Evolutionary conservation across 2,329 filamentous ascomycete species (phyloP).

Genomic region (Zymoseptoria ardabiliae): DNA sequence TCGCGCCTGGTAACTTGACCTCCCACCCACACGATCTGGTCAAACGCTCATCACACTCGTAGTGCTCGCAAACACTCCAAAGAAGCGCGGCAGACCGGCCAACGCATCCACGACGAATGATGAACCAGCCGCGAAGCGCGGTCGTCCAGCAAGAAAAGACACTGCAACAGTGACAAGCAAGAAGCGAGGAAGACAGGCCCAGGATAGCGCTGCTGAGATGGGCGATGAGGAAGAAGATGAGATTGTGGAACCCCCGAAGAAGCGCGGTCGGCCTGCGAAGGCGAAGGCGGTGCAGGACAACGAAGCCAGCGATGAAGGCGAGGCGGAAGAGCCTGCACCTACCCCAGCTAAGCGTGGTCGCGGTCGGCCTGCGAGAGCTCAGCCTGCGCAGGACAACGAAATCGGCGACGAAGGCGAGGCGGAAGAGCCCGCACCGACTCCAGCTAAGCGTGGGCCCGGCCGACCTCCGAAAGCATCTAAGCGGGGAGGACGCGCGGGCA

Average conservation of each 20-base stretch:
- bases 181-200: conserved; percentile 11
- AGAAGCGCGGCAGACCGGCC: conserved; percentile 13
- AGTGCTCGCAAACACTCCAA: neutral
- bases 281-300: conserved; percentile 4
- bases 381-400: conserved; percentile 16
- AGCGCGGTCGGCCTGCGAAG: conserved; percentile 22
- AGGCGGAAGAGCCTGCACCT: conserved; percentile 3
- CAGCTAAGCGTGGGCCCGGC: conserved; percentile 26
- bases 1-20: neutral
- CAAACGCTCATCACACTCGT: too few relatives aligned
- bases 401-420: conserved; percentile 17
- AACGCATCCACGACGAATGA: conserved; percentile 6
- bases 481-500: conserved; percentile 3
- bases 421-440: conserved; percentile 12
- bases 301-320: conserved; percentile 1
- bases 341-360: conserved; percentile 23
- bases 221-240: conserved; percentile 1
- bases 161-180: conserved; percentile 1
- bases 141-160: conserved; percentile 14
- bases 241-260: conserved; percentile 20
- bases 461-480: conserved; percentile 8
- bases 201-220: conserved; percentile 1
- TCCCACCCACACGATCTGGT: too few relatives aligned
- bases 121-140: conserved; percentile 24
- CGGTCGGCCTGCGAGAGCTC: conserved; percentile 13